Base-by-base conservation (phyloP, 2,329 filamentous ascomycete species). In the Sordariomycetes sp. region DNA sequence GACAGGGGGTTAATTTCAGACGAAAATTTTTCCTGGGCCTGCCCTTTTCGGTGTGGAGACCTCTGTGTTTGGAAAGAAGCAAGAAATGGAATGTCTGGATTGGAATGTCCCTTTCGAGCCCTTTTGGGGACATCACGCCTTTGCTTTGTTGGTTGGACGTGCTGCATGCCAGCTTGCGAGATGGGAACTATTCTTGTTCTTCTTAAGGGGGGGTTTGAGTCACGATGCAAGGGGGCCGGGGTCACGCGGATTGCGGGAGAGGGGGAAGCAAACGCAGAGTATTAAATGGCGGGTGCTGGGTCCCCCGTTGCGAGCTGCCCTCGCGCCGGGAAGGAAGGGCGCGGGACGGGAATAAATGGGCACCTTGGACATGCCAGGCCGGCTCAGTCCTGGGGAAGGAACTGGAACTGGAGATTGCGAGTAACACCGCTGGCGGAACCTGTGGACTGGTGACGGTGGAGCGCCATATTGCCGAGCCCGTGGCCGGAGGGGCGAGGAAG, bases 321-420 rank as follows among this genome's bases (percentile, higher is more conserved):
- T 51, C 22, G 48, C 48, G n/a, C 4, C 50, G 54, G 54, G 42
- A 34, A 24, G 22, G 35, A 36, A 24, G 34, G 52, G 39, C 28
- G 34, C 48, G 55, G 55, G 48, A 56, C 55, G 55, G 10, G n/a
- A 50, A 50, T 50, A 56, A 25, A 56, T 39, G 36, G 54, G 36
- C 22, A 39, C 28, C 24, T 25, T 22, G 10, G 24, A 28, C 17
- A 52, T 32, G 24, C 13, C 20, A 20, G 22, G 45, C 45, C 45
- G 45, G n/a, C 42, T 22, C 20, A 20, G 8, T n/a, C 12, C n/a
- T 50, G n/a, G n/a, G 20, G 32, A 32, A 48, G 45, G 52, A 52
- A 25, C 28, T 42, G 45, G 52, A 52, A 25, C 28, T 42, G 48
- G 35, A 51, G 34, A 56, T 25, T 56, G 34, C 55, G 55, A 48